Evolutionary conservation across 768 basidiomycete genomes (phyloP), one percentile per base, ranked within the genome.

Genomic region (Pulveroboletus sp.): DNA sequence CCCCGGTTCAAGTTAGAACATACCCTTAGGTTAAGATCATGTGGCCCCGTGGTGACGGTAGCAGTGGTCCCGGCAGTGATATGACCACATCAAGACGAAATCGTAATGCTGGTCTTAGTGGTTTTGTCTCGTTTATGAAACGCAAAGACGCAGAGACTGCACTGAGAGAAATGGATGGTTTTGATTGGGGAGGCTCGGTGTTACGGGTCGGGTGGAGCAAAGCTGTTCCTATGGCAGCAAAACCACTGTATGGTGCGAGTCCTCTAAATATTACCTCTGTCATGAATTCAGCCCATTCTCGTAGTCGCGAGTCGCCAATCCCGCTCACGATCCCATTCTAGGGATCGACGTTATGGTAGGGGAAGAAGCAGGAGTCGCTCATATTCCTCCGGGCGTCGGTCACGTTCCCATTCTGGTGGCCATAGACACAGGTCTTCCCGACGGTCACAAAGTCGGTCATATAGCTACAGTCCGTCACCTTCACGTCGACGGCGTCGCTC

Each of bases 71-170:
- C 42, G 89, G 85, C 2, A 79, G 82, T 21, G 85, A 89, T 39
- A 87, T 91, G 78, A 86, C 85, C 21, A 69, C 79, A 8, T 77
- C 83, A 14, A 78, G 93, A 38, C 77, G 84, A 42, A 76, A 72
- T 43, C 88, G 89, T 68, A 84, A 77, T 59, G 63, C 83, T 11
- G 90, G 91, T 14, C 75, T 98, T 18, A 93, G 91, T 61, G 96
- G 96, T 1, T 99, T 99, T 62, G 96, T 99, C 17, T 90, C 93
- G 0, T 98, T 86, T 68, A 96, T 98, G 91, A 90, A 84, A 58
- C 79, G 96, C 44, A 82, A 81, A 57, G 93, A 93, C 59, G 95
- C 96, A 3, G 95, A 98, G 63, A 73, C 69, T 38, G 95, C 95
- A 4, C 73, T 96, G 18, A 84, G 87, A 24, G 89, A 95, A 63